Conservation (phyloP, 208 protist genomes). For the Leishmania lainsoni region DNA sequence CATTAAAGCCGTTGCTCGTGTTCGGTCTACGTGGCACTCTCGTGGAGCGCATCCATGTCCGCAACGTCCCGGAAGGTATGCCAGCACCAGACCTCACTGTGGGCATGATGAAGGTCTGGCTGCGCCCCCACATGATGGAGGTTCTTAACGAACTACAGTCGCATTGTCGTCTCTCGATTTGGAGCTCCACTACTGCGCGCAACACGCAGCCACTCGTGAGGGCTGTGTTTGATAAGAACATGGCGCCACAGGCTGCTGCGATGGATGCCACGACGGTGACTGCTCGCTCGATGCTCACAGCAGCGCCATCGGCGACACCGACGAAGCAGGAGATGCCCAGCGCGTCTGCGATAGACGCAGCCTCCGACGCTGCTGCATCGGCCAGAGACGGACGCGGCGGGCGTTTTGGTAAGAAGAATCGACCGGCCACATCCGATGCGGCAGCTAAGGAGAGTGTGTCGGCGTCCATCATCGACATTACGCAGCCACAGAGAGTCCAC, state of each 20-base stretch:
- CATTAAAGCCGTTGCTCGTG: conserved; percentile 74
- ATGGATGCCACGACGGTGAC: no score
- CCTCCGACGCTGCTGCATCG: neutral
- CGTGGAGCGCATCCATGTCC: conserved; percentile 79
- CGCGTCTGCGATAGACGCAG: neutral
- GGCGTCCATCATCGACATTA: neutral
- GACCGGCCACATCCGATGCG: neutral
- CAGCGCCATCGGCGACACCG: neutral
- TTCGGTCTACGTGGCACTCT: conserved; percentile 90
- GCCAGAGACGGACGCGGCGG: neutral
- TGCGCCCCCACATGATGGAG: conserved; percentile 71
- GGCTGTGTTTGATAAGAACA: conserved; percentile 55
- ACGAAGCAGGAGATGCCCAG: neutral
- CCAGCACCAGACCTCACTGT: conserved; percentile 73
- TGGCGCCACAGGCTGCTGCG: conserved; percentile 1
- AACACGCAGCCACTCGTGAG: conserved; percentile 84
- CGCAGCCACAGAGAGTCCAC: conserved; percentile 14
- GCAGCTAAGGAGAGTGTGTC: neutral
- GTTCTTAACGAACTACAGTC: conserved; percentile 64
- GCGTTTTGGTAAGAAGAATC: conserved; percentile 21
- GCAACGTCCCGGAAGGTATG: conserved; percentile 56
- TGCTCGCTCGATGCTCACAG: neutral
- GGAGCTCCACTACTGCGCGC: conserved; percentile 86
- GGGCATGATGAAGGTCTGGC: conserved; percentile 78
- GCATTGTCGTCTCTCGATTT: conserved; percentile 83